phyloP scores from a whole-genome alignment of 2,329 filamentous ascomycete genomes.

The Graphilbum sp. region DNA sequence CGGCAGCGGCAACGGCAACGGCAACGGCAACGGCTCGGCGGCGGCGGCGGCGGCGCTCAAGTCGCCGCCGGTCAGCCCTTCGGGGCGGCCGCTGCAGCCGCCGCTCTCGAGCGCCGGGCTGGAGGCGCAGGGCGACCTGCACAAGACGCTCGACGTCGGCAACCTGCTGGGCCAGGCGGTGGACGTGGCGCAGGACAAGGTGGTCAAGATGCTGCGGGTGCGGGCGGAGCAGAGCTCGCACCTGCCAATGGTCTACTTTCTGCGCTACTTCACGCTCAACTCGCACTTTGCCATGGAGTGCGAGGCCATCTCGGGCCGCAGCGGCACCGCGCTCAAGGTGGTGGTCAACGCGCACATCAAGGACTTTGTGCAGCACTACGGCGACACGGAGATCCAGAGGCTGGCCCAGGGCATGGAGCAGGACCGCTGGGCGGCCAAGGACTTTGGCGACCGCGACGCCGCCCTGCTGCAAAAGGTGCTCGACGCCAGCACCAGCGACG shows the following conservation, averaged over 20 bases:
- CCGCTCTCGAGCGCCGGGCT: constrained; percentile 20
- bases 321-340: constrained; percentile 58
- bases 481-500: constrained; percentile 54
- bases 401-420: constrained; percentile 64
- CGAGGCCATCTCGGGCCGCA: constrained; percentile 66
- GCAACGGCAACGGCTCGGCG: constrained; percentile 7
- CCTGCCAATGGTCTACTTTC: constrained; percentile 51
- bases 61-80: constrained; percentile 37
- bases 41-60: constrained; percentile 24
- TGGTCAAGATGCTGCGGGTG: constrained; percentile 60
- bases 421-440: constrained; percentile 64
- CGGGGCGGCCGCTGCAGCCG: constrained; percentile 16
- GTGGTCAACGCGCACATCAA: constrained; percentile 70
- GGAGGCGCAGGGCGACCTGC: constrained; percentile 56
- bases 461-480: constrained; percentile 47
- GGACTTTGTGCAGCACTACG: constrained; percentile 58
- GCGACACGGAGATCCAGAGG: constrained; percentile 56
- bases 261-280: constrained; percentile 71
- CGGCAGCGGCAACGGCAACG: background rate
- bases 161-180: constrained; percentile 67
- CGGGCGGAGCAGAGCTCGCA: constrained; percentile 56
- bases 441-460: constrained; percentile 50
- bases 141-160: constrained; percentile 59
- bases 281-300: constrained; percentile 75
- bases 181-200: constrained; percentile 63